Conservation (phyloP, 257 asterid genomes). For the Plantago elongata region DNA sequence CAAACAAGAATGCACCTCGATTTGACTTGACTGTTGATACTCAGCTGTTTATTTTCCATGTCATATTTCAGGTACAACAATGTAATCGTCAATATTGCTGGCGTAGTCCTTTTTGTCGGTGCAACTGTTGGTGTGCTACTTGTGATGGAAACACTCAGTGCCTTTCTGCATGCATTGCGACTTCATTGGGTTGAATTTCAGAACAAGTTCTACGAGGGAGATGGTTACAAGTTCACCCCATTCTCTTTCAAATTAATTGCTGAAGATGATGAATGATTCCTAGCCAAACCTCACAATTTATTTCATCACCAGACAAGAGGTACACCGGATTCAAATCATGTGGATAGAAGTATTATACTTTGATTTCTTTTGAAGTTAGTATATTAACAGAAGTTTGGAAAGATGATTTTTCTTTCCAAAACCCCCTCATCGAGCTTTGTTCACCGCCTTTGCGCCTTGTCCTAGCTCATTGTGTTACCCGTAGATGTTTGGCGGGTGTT, state of each 20-base stretch:
- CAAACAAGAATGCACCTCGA: neutral
- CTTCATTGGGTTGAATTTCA: constrained; percentile 69
- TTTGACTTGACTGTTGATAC: constrained; percentile 1
- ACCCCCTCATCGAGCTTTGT: neutral
- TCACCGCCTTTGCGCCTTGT: neutral
- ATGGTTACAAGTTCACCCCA: constrained; percentile 51
- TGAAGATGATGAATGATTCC: constrained; percentile 40
- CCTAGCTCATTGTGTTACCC: neutral
- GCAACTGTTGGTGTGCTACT: constrained; percentile 60
- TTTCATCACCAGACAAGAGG: neutral
- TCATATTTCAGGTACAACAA: constrained; percentile 40
- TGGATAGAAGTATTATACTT: constrained; percentile 1
- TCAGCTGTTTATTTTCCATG: neutral
- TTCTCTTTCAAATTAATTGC: constrained; percentile 37
- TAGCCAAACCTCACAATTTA: neutral
- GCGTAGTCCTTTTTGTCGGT: constrained; percentile 40
- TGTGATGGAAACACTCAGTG: constrained; percentile 59
- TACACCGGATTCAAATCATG: neutral
- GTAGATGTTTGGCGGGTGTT: neutral
- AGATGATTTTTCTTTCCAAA: neutral
- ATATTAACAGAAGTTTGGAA: neutral
- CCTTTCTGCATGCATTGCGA: constrained; percentile 53
- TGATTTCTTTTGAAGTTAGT: neutral
- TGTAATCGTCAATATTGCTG: constrained; percentile 32
- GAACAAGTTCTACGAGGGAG: constrained; percentile 56